These are phyloP conservation scores for Heliamphora pulchella DNA, from an alignment of 179 eudicot genomes.

Conservation along the genomic window DNA sequence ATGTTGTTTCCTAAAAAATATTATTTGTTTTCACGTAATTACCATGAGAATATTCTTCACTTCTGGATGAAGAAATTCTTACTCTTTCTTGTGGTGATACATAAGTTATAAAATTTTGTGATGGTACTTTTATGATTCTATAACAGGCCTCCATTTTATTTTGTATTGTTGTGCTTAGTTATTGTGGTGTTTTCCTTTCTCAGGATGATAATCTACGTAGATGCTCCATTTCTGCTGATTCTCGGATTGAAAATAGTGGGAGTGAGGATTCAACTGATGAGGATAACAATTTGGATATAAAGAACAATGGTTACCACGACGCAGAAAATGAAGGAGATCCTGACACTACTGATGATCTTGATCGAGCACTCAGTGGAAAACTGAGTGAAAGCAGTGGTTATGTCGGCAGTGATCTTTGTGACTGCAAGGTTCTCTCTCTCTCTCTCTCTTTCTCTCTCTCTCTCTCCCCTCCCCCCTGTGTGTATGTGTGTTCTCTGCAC, in stretches of 20 bases:
- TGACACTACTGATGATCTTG: slow-evolving; percentile 69
- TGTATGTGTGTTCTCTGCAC: no score
- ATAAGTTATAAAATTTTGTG: no score
- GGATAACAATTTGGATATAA: slow-evolving; percentile 42
- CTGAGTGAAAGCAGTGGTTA: slow-evolving; percentile 91
- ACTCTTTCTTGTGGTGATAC: no score
- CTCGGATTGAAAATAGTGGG: slow-evolving; percentile 72
- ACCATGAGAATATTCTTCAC: no score
- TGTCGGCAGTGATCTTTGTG: slow-evolving; percentile 86
- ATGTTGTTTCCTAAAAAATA: no score
- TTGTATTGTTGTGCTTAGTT: not conserved
- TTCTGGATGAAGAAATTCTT: no score
- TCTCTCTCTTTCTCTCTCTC: not conserved
- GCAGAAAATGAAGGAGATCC: slow-evolving; percentile 72
- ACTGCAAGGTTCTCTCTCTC: slow-evolving; percentile 59
- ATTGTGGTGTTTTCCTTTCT: slow-evolving; percentile 17
- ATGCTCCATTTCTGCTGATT: slow-evolving; percentile 92
- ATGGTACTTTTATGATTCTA: no score
- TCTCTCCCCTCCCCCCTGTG: no score
- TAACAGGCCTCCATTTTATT: no score
- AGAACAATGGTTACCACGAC: slow-evolving; percentile 72
- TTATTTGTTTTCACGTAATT: no score
- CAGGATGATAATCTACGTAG: slow-evolving; percentile 87
- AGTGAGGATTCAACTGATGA: slow-evolving; percentile 82
- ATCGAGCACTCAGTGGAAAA: slow-evolving; percentile 84